Base-by-base conservation (phyloP, 1,139 yeast genomes). In the Geotrichum bryndzae region DNA sequence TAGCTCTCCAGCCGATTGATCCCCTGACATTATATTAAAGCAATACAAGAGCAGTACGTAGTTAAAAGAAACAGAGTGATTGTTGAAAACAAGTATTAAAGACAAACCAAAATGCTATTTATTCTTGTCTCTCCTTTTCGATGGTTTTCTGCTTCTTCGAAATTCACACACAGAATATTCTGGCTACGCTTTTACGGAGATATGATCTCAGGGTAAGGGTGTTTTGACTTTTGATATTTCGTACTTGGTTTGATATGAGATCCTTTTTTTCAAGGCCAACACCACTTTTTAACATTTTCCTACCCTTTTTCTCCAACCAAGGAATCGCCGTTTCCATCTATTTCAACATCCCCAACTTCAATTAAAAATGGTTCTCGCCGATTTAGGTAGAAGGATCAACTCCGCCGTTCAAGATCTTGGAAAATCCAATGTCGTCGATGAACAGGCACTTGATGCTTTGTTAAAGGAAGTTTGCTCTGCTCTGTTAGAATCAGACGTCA, bases 401-500 rank as follows among this genome's bases (percentile, higher is more conserved):
- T 79, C 80, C 68, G 92, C 92, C 73, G 83, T 91, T 72, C 74
- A 92, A 76, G 78, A 85, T 63, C 83, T 94, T 60, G 83, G 96
- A 67, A 74, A 82, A 71, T 76, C 88, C 5, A 80, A 78, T 55
- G 87, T 83, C 22, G 84, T 85, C 53, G 84, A 82, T 64, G 88
- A 85, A 64, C 78, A 79, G 46, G 86, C 85, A 11, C 80, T 87
- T 61, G 89, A 86, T 69, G 73, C 73, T 27, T 84, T 92, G 86
- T 78, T 94, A 67, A 94, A 94, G 73, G 96, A 89, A 68, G 87
- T 94, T 59, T 89, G 96, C 66, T 85, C 89, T 63, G 99, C 99
- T 0, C 81, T 94, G 64, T 79, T 94, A 65, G 97, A 92, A 75
- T 82, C 95, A 25, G 99, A 94, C 75, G 98, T 94, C 45, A 95